Evolutionary conservation across 2,329 filamentous ascomycete species (phyloP).

Genomic region (Cordyceps farinosa): DNA sequence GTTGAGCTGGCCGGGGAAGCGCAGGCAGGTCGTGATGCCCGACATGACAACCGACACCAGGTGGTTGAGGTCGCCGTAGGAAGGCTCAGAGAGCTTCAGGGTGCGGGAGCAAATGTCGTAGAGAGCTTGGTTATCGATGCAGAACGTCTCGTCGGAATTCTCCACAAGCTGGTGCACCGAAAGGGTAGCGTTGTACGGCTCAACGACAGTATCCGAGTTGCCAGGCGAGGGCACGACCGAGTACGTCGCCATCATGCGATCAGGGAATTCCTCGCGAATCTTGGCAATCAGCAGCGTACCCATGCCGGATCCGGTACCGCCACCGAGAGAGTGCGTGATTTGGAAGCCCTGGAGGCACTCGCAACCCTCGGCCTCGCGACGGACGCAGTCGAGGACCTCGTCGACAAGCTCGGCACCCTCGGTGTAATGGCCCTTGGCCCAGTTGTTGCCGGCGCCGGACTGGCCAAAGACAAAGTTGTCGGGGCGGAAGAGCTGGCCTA

Average conservation of each 20-base stretch:
- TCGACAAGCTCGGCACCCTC: slow-evolving; percentile 99
- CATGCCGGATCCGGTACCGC: slow-evolving; percentile 99
- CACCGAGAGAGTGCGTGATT: slow-evolving; percentile 99
- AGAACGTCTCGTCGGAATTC: slow-evolving; percentile 99
- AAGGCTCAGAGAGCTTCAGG: slow-evolving; percentile 96
- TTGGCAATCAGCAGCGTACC: slow-evolving; percentile 99
- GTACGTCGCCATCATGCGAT: slow-evolving; percentile 99
- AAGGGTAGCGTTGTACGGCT: slow-evolving; percentile 99
- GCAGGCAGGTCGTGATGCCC: slow-evolving; percentile 94
- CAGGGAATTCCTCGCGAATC: slow-evolving; percentile 99
- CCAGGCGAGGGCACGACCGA: slow-evolving; percentile 98
- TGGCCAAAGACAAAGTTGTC: slow-evolving; percentile 99
- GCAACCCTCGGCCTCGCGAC: slow-evolving; percentile 96
- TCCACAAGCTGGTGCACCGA: slow-evolving; percentile 98
- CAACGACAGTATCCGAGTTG: slow-evolving; percentile 98
- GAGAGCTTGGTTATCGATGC: slow-evolving; percentile 99
- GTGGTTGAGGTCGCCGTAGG: slow-evolving; percentile 98
- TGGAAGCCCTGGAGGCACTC: slow-evolving; percentile 99
- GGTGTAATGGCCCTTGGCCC: slow-evolving; percentile 99
- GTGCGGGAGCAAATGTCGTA: slow-evolving; percentile 99
- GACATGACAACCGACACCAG: slow-evolving; percentile 99
- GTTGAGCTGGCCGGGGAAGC: slow-evolving; percentile 99
- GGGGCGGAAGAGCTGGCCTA: slow-evolving; percentile 98
- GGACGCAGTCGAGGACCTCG: slow-evolving; percentile 95
- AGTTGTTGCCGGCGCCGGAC: slow-evolving; percentile 99